These are phyloP conservation scores for Penicillium sp. DNA, from an alignment of 2,329 filamentous ascomycete species.

Conservation along the genomic window DNA sequence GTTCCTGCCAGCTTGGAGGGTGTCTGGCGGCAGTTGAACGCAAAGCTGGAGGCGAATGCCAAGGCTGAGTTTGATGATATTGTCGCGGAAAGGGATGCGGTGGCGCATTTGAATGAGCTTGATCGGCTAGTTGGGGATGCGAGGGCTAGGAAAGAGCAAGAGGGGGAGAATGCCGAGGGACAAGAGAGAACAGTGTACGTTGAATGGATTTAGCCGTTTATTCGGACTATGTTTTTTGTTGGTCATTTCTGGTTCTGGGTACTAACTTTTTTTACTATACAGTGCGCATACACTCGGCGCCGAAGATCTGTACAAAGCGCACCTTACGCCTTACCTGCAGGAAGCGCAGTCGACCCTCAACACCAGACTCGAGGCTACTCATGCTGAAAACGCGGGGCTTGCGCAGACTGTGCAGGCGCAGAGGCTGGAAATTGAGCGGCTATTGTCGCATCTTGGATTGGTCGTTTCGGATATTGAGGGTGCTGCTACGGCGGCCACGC, in stretches of 20 bases:
- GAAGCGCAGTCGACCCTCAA: conserved; percentile 52
- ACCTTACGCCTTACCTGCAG: conserved; percentile 57
- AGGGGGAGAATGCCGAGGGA: conserved; percentile 30
- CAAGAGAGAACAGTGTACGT: conserved; percentile 50
- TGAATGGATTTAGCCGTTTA: neutral
- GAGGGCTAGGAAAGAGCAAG: conserved; percentile 50
- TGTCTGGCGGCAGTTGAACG: conserved; percentile 59
- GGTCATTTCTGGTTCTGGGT: neutral
- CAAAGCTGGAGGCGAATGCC: conserved; percentile 58
- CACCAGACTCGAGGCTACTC: conserved; percentile 50
- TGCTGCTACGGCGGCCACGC: conserved; percentile 44
- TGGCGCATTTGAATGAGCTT: conserved; percentile 60
- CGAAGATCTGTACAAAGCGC: conserved; percentile 57
- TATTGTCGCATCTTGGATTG: conserved; percentile 56
- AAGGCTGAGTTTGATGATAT: conserved; percentile 63
- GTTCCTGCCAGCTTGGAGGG: conserved; percentile 57
- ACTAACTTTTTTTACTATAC: conserved; percentile 1
- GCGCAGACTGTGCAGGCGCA: conserved; percentile 54
- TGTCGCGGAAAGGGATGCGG: conserved; percentile 55
- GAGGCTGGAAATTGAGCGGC: conserved; percentile 56
- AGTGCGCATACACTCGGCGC: conserved; percentile 61
- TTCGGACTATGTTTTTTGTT: neutral
- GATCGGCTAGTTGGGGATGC: conserved; percentile 62
- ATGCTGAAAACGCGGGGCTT: conserved; percentile 55
- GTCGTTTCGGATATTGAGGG: conserved; percentile 59